These are phyloP conservation scores for Boletus semigastroideus DNA, from an alignment of 1,284 basidiomycete species.

Conservation along the genomic window DNA sequence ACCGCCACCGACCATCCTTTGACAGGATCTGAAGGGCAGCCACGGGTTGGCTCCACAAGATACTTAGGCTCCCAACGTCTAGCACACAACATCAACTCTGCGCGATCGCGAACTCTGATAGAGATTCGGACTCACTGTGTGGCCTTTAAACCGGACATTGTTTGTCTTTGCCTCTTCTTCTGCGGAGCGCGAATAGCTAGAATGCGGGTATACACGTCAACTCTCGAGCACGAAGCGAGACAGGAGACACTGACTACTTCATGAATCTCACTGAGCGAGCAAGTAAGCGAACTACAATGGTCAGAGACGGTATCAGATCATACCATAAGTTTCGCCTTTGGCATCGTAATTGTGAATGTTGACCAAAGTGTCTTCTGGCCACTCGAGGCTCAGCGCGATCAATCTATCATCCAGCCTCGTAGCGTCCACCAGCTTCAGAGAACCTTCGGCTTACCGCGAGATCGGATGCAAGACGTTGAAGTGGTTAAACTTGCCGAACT, in stretches of 20 bases:
- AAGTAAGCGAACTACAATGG: constrained; percentile 4
- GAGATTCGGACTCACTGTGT: constrained; percentile 42
- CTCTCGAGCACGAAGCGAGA: not conserved
- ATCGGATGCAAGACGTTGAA: constrained; percentile 46
- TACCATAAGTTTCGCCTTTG: constrained; percentile 48
- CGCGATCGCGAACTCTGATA: not conserved
- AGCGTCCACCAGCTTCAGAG: not conserved
- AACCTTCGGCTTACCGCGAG: constrained; percentile 38
- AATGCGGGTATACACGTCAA: not conserved
- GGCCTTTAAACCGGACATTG: constrained; percentile 61
- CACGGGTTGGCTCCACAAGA: constrained; percentile 63
- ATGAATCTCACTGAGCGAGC: constrained; percentile 43
- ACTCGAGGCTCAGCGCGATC: constrained; percentile 56
- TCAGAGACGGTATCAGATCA: not conserved
- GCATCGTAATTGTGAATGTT: constrained; percentile 50
- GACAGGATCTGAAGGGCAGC: constrained; percentile 57
- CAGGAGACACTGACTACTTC: constrained; percentile 38
- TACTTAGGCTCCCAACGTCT: constrained; percentile 61
- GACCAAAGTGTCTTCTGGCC: constrained; percentile 56
- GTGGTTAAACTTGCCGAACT: constrained; percentile 52
- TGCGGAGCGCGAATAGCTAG: constrained; percentile 43
- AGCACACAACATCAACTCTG: not conserved
- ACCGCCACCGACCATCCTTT: constrained; percentile 54
- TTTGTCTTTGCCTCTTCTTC: constrained; percentile 57
- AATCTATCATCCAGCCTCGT: constrained; percentile 36